These are phyloP conservation scores for Rhizophora apiculata DNA, from an alignment of 345 rosid genomes.

Conservation along the genomic window DNA sequence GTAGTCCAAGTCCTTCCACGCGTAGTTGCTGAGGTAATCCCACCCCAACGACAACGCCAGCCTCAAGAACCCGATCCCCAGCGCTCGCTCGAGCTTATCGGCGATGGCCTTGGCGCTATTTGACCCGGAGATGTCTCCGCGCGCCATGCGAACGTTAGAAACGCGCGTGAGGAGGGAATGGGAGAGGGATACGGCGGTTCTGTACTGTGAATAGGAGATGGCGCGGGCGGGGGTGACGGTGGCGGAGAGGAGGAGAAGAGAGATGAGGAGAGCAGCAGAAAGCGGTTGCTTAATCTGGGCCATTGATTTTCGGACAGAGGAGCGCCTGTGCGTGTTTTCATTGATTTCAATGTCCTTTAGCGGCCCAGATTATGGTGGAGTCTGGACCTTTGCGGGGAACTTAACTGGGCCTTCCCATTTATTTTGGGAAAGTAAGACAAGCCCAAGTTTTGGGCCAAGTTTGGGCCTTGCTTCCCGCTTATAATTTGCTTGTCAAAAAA, in stretches of 20 bases:
- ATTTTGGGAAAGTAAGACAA: too few species aligned
- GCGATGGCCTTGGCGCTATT: constrained; percentile 53
- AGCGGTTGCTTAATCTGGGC: constrained; percentile 23
- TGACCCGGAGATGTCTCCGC: constrained; percentile 62
- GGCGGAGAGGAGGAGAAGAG: constrained; percentile 26
- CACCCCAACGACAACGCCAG: constrained; percentile 65
- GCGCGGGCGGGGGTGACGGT: constrained; percentile 32
- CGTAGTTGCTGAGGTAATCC: constrained; percentile 76
- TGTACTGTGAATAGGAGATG: constrained; percentile 37
- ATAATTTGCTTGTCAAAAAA: too few species aligned
- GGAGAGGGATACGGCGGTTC: constrained; percentile 50
- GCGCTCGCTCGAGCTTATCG: constrained; percentile 45
- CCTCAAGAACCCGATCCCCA: constrained; percentile 42
- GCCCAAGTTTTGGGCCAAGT: too few species aligned
- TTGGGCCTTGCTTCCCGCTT: too few species aligned
- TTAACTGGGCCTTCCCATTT: too few species aligned
- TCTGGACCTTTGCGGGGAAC: too few species aligned
- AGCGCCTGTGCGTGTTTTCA: too few species aligned
- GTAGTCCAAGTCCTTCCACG: constrained; percentile 56
- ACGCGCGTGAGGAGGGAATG: constrained; percentile 71
- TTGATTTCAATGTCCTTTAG: too few species aligned
- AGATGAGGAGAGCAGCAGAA: constrained; percentile 1
- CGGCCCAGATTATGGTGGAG: too few species aligned
- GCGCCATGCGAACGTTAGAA: constrained; percentile 61
- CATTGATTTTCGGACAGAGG: constrained; percentile 19